These are phyloP conservation scores for Nicotiana paniculata DNA, from an alignment of 257 asterid genomes.

Conservation along the genomic window DNA sequence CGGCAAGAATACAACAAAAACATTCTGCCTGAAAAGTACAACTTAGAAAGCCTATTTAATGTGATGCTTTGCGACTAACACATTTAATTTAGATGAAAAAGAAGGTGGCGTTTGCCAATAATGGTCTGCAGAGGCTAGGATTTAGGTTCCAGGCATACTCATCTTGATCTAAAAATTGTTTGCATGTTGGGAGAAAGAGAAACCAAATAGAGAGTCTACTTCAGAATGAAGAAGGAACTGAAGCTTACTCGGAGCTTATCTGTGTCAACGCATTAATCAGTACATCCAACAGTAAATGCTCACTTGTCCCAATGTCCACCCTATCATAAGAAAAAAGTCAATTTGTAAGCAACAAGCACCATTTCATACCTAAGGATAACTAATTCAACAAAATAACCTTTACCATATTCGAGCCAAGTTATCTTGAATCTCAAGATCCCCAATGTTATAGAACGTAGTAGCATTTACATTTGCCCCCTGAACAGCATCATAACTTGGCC, in stretches of 20 bases:
- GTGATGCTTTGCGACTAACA: background rate
- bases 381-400: background rate
- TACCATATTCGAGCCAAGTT: constrained; percentile 89
- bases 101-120: background rate
- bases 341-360: background rate
- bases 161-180: background rate
- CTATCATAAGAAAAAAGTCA: constrained; percentile 31
- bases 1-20: background rate
- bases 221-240: background rate
- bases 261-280: constrained; percentile 85
- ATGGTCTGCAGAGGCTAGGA: background rate
- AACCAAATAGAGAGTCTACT: background rate
- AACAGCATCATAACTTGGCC: constrained; percentile 76
- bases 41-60: background rate
- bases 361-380: constrained; percentile 5
- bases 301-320: constrained; percentile 86
- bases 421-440: constrained; percentile 91
- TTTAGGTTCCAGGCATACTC: background rate
- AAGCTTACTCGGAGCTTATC: constrained; percentile 76
- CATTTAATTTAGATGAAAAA: background rate
- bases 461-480: constrained; percentile 85
- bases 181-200: background rate
- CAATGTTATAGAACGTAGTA: constrained; percentile 85
- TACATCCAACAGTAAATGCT: constrained; percentile 76
- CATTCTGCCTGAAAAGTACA: background rate